These are phyloP conservation scores for Ceratocystis ficicola DNA, from an alignment of 2,329 filamentous ascomycete species.

Conservation along the genomic window DNA sequence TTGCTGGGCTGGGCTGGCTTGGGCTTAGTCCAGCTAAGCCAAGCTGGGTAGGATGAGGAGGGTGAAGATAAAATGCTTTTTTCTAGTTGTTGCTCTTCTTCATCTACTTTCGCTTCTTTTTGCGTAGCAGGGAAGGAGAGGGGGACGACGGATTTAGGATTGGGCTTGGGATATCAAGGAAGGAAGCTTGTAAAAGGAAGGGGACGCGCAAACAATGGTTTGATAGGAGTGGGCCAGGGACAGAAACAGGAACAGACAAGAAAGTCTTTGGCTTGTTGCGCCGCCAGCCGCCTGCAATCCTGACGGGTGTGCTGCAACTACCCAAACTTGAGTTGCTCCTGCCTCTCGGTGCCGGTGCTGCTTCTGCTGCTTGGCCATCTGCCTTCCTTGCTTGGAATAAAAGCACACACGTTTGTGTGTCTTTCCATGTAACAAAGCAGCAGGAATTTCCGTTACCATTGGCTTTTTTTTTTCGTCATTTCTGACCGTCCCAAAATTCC, in stretches of 20 bases:
- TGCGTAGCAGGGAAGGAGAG: not conserved
- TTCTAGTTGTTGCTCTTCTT: not conserved
- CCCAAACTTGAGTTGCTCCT: not conserved
- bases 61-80: not conserved
- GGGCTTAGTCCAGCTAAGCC: not conserved
- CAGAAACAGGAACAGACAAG: not conserved
- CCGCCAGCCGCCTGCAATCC: not conserved
- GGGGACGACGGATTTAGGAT: no score
- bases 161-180: not conserved
- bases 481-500: not conserved
- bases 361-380: not conserved
- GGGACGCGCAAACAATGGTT: constrained; percentile 18
- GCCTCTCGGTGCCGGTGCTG: not conserved
- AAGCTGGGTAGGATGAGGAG: not conserved
- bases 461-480: not conserved
- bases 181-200: not conserved
- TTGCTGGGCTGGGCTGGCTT: constrained; percentile 1
- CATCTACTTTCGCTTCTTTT: not conserved
- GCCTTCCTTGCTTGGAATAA: not conserved
- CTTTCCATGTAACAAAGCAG: not conserved
- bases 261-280: not conserved
- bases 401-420: not conserved
- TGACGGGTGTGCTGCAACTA: not conserved
- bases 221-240: constrained; percentile 7
- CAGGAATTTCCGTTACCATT: not conserved